phyloP scores from a whole-genome alignment of 371 early-diverging fungal species.

The Chytridiales sp. region DNA sequence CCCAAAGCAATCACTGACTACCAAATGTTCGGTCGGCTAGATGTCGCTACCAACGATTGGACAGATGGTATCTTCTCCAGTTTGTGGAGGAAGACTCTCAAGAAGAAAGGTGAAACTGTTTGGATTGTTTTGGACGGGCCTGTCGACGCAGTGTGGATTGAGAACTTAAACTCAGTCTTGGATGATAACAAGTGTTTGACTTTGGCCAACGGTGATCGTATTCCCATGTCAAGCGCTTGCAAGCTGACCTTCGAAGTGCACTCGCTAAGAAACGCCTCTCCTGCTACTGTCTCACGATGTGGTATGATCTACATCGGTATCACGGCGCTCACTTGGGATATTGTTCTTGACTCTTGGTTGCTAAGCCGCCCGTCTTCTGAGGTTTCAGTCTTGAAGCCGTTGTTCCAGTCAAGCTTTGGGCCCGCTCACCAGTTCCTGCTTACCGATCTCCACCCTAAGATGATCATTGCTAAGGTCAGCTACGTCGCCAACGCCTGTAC shows the following conservation, averaged over 20 bases:
- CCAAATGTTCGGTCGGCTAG: constrained; percentile 65
- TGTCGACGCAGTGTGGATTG: constrained; percentile 70
- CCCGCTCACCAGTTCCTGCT: constrained; percentile 38
- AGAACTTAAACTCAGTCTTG: constrained; percentile 66
- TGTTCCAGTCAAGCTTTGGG: constrained; percentile 54
- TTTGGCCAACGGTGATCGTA: constrained; percentile 66
- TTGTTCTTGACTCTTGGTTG: constrained; percentile 60
- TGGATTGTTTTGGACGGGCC: constrained; percentile 71
- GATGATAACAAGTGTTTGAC: constrained; percentile 70
- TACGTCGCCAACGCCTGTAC: constrained; percentile 53
- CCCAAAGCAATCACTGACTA: constrained; percentile 67
- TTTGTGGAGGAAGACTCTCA: constrained; percentile 61
- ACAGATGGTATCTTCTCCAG: constrained; percentile 66
- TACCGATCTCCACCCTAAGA: constrained; percentile 58
- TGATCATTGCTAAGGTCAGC: constrained; percentile 50
- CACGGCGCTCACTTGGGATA: constrained; percentile 61
- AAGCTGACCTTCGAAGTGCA: constrained; percentile 65
- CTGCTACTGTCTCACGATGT: constrained; percentile 64
- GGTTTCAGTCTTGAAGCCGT: constrained; percentile 50
- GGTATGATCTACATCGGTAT: constrained; percentile 69
- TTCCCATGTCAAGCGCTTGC: constrained; percentile 61
- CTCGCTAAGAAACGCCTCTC: constrained; percentile 56
- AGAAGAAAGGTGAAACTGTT: constrained; percentile 57
- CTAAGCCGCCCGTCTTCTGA: constrained; percentile 49
- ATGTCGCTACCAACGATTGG: constrained; percentile 70